Evolutionary conservation across 2,329 filamentous ascomycete species (phyloP), one percentile per base, ranked within the genome.

Genomic region (Thelonectria olida): DNA sequence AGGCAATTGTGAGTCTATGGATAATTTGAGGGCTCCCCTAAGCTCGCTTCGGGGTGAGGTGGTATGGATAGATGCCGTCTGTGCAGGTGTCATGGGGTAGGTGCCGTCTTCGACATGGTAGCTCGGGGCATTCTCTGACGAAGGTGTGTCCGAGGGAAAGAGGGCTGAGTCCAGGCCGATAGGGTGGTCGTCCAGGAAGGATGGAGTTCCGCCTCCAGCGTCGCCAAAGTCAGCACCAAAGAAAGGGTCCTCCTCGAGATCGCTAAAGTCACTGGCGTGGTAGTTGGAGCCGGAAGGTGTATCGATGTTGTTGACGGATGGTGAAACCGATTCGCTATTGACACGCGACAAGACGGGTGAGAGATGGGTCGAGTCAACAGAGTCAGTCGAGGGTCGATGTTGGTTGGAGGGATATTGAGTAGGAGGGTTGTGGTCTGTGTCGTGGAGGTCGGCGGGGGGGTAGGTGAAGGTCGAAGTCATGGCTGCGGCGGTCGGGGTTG

Each of bases 281-380:
- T 83, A 85, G 64, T 79, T 74, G 13, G 84, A 85, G 61, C 82
- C 84, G 64, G 80, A 80, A 10, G 84, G 84, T 1, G 84, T 85
- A 58, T 82, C 75, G 52, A 74, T 68, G 42, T 75, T 72, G 50
- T 75, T 69, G 36, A 63, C 51, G 36, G 71, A 56, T 12, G 75
- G 72, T 4, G 72, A 77, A 20, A 73, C 61, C 7, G 71, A 72
- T 25, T 74, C 73, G 53, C 69, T 72, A 10, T 74, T 67, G 62
- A 67, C 67, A 54, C 79, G 79, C 57, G 82, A 81, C 58, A 82
- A 78, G 62, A 78, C 77, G 28, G 80, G 78, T 52, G 80, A 81
- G 64, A 82, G 73, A 52, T 80, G 73, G 66, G 76, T 76, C 55
- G 76, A 73, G 64, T 76, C 75, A 61, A 73, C 58, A 41, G 78